Evolutionary conservation across 192 early-diverging fungal genomes (phyloP), one percentile per base, ranked within the genome.

Genomic region (Mortierella claussenii): DNA sequence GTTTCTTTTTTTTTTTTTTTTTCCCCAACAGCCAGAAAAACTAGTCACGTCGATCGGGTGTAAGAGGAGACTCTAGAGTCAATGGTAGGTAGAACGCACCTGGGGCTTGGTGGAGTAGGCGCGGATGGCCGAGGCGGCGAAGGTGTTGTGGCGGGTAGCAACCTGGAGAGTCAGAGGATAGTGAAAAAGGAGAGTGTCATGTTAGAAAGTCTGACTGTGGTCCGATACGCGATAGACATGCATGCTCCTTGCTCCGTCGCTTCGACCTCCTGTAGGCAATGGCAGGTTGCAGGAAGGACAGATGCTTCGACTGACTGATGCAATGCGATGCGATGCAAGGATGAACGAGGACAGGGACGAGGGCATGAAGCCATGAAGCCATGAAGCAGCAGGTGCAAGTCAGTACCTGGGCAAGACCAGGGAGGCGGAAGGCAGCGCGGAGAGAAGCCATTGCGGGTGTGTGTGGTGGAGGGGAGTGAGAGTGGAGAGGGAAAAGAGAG

Each of bases 31-130:
- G 36, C 53, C 13, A n/a, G 3, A 37, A 37, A 55, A 23, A 55
- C n/a, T n/a, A n/a, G n/a, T n/a, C n/a, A n/a, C n/a, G n/a, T n/a
- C n/a, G n/a, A n/a, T n/a, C n/a, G n/a, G n/a, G n/a, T n/a, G n/a
- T n/a, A n/a, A n/a, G n/a, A 55, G 36, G 20, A 40, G 13, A 40
- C 7, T 10, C 7, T 10, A 40, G 13, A 40, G 13, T 40, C 37
- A 40, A 47, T 36, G 24, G 5, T 21, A 13, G 53, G 32, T 11
- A 2, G n/a, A n/a, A 75, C 70, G 70, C 70, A 85, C 84, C 84
- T 83, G 71, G 68, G 68, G 65, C 80, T 85, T 81, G 71, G 84
- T 81, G 52, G 84, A 68, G 53, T 82, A 85, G 54, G 79, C 67
- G 58, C 81, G 81, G 54, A 69, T 68, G 50, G 64, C 79, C 45